Conservation (phyloP, 1,284 basidiomycete genomes). For the Ustilago crameri region DNA sequence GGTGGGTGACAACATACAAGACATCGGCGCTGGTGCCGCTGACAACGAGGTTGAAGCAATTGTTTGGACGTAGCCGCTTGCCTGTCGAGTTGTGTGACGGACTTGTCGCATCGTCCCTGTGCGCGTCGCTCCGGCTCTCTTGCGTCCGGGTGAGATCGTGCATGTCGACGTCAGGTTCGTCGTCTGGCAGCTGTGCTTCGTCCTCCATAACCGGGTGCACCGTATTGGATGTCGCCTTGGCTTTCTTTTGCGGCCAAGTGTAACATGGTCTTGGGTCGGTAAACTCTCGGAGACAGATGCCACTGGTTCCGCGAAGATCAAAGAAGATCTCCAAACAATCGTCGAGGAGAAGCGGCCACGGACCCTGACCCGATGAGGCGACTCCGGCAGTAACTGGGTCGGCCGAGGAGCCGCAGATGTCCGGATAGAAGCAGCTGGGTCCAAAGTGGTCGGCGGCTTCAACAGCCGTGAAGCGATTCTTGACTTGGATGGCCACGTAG, state of each 20-base stretch:
- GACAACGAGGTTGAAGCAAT: neutral
- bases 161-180: neutral
- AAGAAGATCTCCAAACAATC: slow-evolving; percentile 6
- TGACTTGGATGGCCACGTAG: slow-evolving; percentile 12
- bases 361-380: neutral
- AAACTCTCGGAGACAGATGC: neutral
- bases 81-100: neutral
- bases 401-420: neutral
- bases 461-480: neutral
- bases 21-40: neutral
- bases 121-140: too few relatives aligned
- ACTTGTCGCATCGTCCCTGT: too few relatives aligned
- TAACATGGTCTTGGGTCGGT: slow-evolving; percentile 2
- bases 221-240: neutral
- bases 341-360: neutral
- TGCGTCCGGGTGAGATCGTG: too few relatives aligned
- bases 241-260: slow-evolving; percentile 2
- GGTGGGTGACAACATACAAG: slow-evolving; percentile 2
- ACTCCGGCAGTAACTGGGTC: neutral
- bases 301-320: slow-evolving; percentile 2
- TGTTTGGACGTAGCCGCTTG: slow-evolving; percentile 3
- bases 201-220: neutral
- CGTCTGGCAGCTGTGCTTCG: neutral
- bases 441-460: neutral
- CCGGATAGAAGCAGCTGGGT: neutral